Evolutionary conservation across 108 stramenopile genomes (phyloP), one percentile per base, ranked within the genome.

Genomic region (Skeletonema tropicum): DNA sequence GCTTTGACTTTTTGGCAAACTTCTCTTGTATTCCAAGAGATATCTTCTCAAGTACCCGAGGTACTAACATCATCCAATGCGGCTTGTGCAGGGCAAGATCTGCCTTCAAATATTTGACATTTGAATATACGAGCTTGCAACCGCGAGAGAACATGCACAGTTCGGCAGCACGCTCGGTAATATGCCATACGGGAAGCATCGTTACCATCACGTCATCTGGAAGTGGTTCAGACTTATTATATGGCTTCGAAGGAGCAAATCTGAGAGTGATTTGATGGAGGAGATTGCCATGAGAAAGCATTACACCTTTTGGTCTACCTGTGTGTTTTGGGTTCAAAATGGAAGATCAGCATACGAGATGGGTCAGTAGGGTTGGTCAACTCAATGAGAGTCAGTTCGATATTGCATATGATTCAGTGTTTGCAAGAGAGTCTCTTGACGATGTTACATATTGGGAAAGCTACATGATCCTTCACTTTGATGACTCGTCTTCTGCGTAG

Each of bases 271-370:
- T 57, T 58, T 79, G 77, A 25, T 79, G 77, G 3, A 79, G 72
- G 59, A 92, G 78, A 70, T 89, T 90, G n/a, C 70, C 67, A 60
- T 90, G 90, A 15, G 85, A 77, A 21, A 90, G 82, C 72, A 83
- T 80, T 21, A 90, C 90, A 0, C 90, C 90, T 73, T 91, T 89
- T 11, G 13, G 26, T 2, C 26, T 29, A 1, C 26, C 26, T 29
- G 26, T 29, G 26, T 29, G 26, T 29, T 29, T 1, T 29, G 26
- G 26, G 26, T 29, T 1, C 26, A 29, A 29, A 29, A 29, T 1
- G 26, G 2, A 29, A 29, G 1, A 29, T 29, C 26, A 29, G 26
- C 26, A 29, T 1, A 29, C 26, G 26, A 29, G 26, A 2, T 29
- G 26, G 26, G 26, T 29, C 26, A 29, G 26, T 29, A 29, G 26